Evolutionary conservation across 805 yeast species (phyloP).

Genomic region (Candida khao-thaluensis): DNA sequence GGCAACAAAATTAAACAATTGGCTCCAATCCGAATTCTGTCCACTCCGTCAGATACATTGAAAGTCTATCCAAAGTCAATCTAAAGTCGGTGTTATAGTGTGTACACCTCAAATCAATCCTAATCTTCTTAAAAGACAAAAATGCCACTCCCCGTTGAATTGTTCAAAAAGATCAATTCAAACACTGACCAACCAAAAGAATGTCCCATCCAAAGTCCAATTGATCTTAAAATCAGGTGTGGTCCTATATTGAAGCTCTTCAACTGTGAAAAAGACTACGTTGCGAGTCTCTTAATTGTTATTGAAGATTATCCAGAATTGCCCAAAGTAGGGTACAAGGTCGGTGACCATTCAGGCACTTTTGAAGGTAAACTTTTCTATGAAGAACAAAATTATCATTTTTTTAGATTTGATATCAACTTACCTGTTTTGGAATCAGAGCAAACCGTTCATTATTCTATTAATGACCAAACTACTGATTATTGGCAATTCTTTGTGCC

Average conservation of each 20-base stretch:
- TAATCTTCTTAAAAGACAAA: too few species aligned
- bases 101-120: too few species aligned
- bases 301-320: conserved; percentile 37
- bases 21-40: too few species aligned
- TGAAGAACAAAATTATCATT: conserved; percentile 46
- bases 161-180: conserved; percentile 28
- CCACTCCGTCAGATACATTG: too few species aligned
- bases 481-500: conserved; percentile 71
- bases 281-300: conserved; percentile 70
- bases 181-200: conserved; percentile 25
- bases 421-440: conserved; percentile 49
- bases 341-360: conserved; percentile 46
- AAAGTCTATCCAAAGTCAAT: too few species aligned
- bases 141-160: conserved; percentile 24
- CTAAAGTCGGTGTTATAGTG: too few species aligned
- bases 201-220: conserved; percentile 27
- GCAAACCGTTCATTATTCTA: conserved; percentile 60
- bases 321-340: conserved; percentile 32
- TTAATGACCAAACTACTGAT: conserved; percentile 44
- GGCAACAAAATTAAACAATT: too few species aligned
- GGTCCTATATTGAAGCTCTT: conserved; percentile 78
- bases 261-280: conserved; percentile 64
- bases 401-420: conserved; percentile 65
- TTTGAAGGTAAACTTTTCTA: conserved; percentile 49
- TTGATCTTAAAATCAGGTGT: conserved; percentile 49